Evolutionary conservation across 495 filamentous ascomycete genomes (phyloP).

Genomic region (Penicillium silybi): DNA sequence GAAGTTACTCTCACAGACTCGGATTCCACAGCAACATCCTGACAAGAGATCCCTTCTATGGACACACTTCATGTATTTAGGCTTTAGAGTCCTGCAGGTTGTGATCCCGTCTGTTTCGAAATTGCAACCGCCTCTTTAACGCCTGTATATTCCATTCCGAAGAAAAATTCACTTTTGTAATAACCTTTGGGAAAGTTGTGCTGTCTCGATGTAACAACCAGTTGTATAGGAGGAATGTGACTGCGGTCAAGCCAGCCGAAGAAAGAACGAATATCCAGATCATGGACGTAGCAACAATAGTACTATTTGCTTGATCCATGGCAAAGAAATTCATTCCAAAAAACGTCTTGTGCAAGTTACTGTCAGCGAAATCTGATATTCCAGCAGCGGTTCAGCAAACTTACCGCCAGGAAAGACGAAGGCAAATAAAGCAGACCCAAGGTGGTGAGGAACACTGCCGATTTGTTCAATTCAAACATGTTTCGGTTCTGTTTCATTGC

Average conservation of each 20-base stretch:
- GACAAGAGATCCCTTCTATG: not conserved
- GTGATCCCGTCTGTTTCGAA: not conserved
- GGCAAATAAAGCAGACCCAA: slow-evolving; percentile 44
- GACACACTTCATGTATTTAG: not conserved
- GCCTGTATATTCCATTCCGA: not conserved
- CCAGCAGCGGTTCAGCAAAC: slow-evolving; percentile 8
- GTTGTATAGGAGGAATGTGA: slow-evolving; percentile 16
- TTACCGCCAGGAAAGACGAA: slow-evolving; percentile 41
- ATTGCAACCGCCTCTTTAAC: not conserved
- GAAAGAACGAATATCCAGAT: slow-evolving; percentile 35
- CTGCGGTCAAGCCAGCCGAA: slow-evolving; percentile 23
- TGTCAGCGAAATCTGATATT: not conserved
- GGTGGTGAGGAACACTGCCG: slow-evolving; percentile 39
- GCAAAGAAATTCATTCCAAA: slow-evolving; percentile 40
- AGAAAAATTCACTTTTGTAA: not conserved
- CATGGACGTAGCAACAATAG: slow-evolving; percentile 25
- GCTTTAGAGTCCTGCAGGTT: no score
- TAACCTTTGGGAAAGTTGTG: not conserved
- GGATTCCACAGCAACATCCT: not conserved
- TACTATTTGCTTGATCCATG: slow-evolving; percentile 18
- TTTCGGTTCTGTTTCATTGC: slow-evolving; percentile 32
- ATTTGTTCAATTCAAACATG: slow-evolving; percentile 38
- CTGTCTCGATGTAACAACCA: slow-evolving; percentile 2
- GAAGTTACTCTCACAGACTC: not conserved
- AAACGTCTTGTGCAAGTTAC: slow-evolving; percentile 19